Conservation (phyloP, 345 rosid genomes). For the Lepidium africanum region DNA sequence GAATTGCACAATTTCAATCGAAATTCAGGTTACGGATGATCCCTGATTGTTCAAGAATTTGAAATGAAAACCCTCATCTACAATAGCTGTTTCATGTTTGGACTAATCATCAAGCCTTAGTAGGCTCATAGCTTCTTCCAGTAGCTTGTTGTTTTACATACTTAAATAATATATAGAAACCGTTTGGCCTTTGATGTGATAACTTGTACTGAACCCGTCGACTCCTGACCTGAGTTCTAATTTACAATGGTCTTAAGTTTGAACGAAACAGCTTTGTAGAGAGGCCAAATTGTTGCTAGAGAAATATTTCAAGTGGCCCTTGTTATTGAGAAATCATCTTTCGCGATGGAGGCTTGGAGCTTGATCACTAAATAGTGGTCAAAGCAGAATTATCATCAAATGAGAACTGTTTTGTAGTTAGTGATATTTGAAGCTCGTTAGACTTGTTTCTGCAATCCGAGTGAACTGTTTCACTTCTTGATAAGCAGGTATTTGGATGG, state of each 20-base stretch:
- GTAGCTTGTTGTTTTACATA: background rate
- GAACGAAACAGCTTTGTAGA: background rate
- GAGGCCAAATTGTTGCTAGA: background rate
- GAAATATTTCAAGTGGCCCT: background rate
- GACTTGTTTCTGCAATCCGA: background rate
- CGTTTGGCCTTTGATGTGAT: background rate
- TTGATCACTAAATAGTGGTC: background rate
- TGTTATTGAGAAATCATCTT: background rate
- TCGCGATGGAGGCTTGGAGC: background rate
- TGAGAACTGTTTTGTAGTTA: background rate
- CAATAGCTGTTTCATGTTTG: background rate
- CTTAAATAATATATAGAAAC: background rate
- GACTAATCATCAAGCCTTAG: background rate
- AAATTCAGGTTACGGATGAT: background rate
- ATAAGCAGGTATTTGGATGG: constrained; percentile 65
- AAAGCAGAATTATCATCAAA: background rate
- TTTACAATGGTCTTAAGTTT: background rate
- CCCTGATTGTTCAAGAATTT: background rate
- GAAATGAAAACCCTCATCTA: background rate
- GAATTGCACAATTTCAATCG: background rate
- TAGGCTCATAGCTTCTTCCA: background rate
- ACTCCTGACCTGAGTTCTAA: background rate
- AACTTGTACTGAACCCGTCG: background rate
- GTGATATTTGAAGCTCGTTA: background rate
- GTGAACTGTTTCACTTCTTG: background rate